Base-by-base conservation (phyloP, 306 rosid genomes). In the Corylus americana region DNA sequence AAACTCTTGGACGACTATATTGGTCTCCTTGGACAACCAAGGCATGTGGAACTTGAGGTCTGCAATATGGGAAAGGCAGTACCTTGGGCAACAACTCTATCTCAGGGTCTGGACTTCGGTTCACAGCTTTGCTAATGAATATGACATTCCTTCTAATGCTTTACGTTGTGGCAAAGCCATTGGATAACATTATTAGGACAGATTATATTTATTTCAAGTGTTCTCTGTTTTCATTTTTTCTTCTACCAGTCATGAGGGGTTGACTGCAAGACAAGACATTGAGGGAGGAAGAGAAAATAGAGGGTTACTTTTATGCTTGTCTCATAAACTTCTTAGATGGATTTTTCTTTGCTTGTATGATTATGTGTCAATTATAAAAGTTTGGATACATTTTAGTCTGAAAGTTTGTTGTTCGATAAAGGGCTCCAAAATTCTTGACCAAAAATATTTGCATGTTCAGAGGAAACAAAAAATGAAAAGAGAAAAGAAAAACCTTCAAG, bases 11-110 rank as follows among this genome's bases (percentile, higher is more conserved):
- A 95, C 98, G 11, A 13, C 91, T 3, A 91, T 91, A 82, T 81
- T 90, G 83, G 96, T 93, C 75, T 93, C 99, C 5, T 79, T 95
- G 78, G 99, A 95, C 88, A 95, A 95, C 91, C 92, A 93, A 78
- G 99, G 99, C 1, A 93, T 95, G 98, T 95, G 99, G 99, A 95
- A 93, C 59, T 45, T 93, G 88, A 93, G 99, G 73, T 95, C 99
- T 1, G 92, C 99, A 53, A 83, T 88, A 53, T 95, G 98, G 99
- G 99, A 91, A 78, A 93, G 96, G 79, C 98, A 95, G 73, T 91
- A 93, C 81, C 90, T 93, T 80, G 99, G 99, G 54, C 98, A 95
- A 44, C 99, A 95, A 39, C 77, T 95, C 22, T 95, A 95, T 84
- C 83, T 93, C 1, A 86, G 92, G 82, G 99, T 95, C 27, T 95